Base-by-base conservation (phyloP, 176 grass and related monocot genomes). In the Bolboschoenus planiculmis region DNA sequence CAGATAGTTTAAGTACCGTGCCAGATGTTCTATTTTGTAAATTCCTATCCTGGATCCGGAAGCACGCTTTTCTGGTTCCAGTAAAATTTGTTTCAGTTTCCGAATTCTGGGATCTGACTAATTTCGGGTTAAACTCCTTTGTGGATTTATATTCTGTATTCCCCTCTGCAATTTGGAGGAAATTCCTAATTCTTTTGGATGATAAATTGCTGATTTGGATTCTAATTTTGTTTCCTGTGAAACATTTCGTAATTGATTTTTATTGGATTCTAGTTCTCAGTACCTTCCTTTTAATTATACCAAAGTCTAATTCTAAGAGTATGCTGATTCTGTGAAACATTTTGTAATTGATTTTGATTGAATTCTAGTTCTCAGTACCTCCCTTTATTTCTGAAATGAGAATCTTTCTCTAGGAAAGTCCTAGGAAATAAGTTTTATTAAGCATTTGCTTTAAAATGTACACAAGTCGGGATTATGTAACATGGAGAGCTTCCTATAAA, bases 401-500 rank as follows among this genome's bases (percentile, higher is more conserved):
- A 50, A 33, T 20, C 36, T 70, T 33, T 46, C 43, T 53, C 26
- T 53, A 10, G 14, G 46, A 8, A 51, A 53, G 6, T 9, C 44
- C 4, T 29, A 50, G 44, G 44, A 43, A 76, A 44, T 31, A 31
- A 51, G 30, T 51, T 76, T 76, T 23, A 11, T 76, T 50, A 51
- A 44, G 42, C 26, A 33, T 77, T 53, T 77, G 15, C 44, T 77
- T 53, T 26, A 50, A 51, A 76, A 76, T 75, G 70, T 29, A 27
- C 42, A 29, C 43, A 29, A 51, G 44, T 76, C 5, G 42, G 42
- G 23, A 14, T 4, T 31, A 76, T 76, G 71, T 76, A 50, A 76
- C 70, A 48, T 76, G 71, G 43, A 76, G 44, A 76, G 43, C 71
- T 76, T 76, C 71, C 43, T 51, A 43, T 51, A 76, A 76, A 50